Conservation (phyloP, 768 basidiomycete species). For the Gautieria morchelliformis region DNA sequence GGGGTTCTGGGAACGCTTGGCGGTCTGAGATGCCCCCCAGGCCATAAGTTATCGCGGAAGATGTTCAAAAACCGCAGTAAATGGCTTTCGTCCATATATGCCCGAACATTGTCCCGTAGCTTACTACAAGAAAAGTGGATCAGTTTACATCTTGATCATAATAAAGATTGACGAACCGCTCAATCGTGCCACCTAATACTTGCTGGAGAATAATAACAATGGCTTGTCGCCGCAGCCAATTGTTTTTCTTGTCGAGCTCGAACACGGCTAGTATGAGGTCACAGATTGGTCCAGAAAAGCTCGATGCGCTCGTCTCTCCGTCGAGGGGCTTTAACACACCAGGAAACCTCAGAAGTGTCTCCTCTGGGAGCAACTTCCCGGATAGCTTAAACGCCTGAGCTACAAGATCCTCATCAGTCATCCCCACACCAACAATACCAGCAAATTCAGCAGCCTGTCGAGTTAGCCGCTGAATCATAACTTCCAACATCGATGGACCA, state of each 20-base stretch:
- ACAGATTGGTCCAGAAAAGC: conserved; percentile 89
- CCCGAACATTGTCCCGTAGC: conserved; percentile 69
- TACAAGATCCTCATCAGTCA: conserved; percentile 79
- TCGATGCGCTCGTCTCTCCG: conserved; percentile 81
- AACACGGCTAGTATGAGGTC: conserved; percentile 90
- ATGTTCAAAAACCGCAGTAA: conserved; percentile 54
- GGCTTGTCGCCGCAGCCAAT: conserved; percentile 92
- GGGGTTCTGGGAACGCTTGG: conserved; percentile 55
- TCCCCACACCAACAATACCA: conserved; percentile 68
- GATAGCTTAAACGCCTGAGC: conserved; percentile 67
- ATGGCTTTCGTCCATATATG: conserved; percentile 57
- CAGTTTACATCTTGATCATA: background rate
- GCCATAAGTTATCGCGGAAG: conserved; percentile 76
- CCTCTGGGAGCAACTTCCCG: conserved; percentile 56
- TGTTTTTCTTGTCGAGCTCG: conserved; percentile 91
- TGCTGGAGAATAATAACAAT: conserved; percentile 96
- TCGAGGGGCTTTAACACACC: conserved; percentile 74
- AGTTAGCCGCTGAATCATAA: conserved; percentile 85
- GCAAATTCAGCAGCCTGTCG: conserved; percentile 85
- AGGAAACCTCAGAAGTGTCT: conserved; percentile 61
- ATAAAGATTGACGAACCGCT: conserved; percentile 48
- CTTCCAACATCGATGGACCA: conserved; percentile 91
- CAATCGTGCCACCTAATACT: conserved; percentile 90
- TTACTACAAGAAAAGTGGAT: conserved; percentile 42
- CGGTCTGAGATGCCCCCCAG: conserved; percentile 65